Conservation (phyloP, 306 rosid genomes). For the Rosa persica region DNA sequence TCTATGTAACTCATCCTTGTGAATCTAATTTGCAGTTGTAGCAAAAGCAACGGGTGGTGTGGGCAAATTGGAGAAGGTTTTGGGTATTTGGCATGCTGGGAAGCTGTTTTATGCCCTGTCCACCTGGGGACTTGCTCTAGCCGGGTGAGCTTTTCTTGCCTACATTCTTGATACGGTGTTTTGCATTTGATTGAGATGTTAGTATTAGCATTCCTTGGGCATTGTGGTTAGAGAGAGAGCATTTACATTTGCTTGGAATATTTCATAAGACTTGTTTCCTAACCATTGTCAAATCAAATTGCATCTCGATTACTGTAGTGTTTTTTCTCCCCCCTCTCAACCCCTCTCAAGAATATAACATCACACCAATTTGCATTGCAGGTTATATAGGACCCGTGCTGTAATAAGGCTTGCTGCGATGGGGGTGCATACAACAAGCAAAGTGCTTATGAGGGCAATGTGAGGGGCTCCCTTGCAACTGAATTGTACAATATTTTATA, state of each 20-base stretch:
- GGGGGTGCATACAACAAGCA: constrained; percentile 66
- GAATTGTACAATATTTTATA: neutral
- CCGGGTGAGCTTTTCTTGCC: constrained; percentile 51
- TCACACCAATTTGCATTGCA: constrained; percentile 24
- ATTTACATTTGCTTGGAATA: neutral
- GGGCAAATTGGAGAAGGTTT: constrained; percentile 62
- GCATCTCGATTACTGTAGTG: neutral
- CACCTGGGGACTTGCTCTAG: constrained; percentile 97
- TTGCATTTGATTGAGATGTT: constrained; percentile 11
- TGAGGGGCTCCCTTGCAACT: constrained; percentile 31
- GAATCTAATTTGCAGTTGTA: constrained; percentile 51
- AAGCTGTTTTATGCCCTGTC: constrained; percentile 70
- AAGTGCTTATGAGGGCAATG: constrained; percentile 61
- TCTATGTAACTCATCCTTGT: constrained; percentile 21
- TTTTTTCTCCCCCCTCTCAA: neutral
- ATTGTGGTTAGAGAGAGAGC: neutral
- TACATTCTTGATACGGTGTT: neutral
- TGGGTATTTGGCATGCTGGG: constrained; percentile 86
- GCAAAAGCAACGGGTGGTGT: constrained; percentile 64
- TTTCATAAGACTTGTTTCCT: neutral
- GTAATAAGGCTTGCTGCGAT: constrained; percentile 61
- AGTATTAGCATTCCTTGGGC: neutral
- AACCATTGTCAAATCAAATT: neutral
- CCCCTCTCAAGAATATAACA: neutral
- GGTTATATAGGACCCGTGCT: constrained; percentile 72